Evolutionary conservation across 23 red algal species (phyloP).

Genomic region (Cyanidiococcus yangmingshanensis): DNA sequence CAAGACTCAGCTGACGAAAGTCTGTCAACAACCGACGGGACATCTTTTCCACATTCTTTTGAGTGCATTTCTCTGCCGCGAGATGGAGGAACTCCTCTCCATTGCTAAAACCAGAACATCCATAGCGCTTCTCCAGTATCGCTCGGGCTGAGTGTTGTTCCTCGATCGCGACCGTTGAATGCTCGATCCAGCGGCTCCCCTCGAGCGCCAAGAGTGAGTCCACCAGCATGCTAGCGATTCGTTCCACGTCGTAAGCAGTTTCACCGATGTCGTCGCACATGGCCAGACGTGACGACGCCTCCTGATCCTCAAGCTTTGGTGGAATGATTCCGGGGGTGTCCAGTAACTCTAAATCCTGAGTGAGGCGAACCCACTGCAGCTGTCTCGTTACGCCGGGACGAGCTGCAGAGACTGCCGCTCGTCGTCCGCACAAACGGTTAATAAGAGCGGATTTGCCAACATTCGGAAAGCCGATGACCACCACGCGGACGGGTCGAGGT

Average conservation of each 20-base stretch:
- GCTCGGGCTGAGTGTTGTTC: background rate
- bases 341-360: slow-evolving; percentile 71
- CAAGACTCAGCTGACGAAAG: slow-evolving; percentile 18
- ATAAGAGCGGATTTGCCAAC: slow-evolving; percentile 97
- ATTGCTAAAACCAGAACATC: background rate
- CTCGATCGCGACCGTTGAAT: background rate
- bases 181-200: background rate
- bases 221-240: slow-evolving; percentile 36
- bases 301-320: slow-evolving; percentile 62
- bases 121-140: background rate
- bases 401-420: slow-evolving; percentile 65
- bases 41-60: slow-evolving; percentile 8
- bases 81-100: background rate
- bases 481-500: slow-evolving; percentile 52
- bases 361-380: slow-evolving; percentile 79
- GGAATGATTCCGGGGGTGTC: slow-evolving; percentile 97
- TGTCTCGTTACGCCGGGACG: slow-evolving; percentile 84
- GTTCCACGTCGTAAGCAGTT: slow-evolving; percentile 76
- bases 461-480: slow-evolving; percentile 93
- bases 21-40: slow-evolving; percentile 10
- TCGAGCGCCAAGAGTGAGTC: background rate
- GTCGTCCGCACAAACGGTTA: slow-evolving; percentile 66
- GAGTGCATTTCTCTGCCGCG: background rate
- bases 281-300: slow-evolving; percentile 51
- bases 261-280: slow-evolving; percentile 93